Conservation (phyloP, 441 rosid genomes). For the Gossypium aridum region DNA sequence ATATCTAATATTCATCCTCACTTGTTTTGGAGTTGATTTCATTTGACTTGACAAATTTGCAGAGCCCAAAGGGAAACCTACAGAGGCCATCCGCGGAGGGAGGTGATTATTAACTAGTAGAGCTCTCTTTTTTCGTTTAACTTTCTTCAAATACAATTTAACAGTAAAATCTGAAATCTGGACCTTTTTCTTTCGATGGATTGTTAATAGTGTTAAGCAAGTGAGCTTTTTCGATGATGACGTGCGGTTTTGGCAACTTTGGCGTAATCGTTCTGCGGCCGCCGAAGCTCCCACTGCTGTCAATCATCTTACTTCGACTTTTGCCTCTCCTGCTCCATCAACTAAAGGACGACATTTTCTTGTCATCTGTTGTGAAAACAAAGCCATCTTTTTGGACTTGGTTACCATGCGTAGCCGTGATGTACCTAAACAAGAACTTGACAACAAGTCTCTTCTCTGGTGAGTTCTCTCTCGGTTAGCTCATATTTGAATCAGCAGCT, state of each 20-base stretch:
- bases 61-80: constrained; percentile 81
- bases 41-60: neutral
- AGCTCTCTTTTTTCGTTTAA: neutral
- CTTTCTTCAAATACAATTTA: neutral
- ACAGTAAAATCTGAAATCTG: neutral
- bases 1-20: neutral
- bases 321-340: constrained; percentile 78
- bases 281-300: constrained; percentile 92
- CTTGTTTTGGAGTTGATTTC: neutral
- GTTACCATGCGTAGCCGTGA: constrained; percentile 98
- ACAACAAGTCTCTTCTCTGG: constrained; percentile 93
- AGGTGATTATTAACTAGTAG: constrained; percentile 37
- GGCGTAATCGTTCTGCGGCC: constrained; percentile 87
- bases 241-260: constrained; percentile 92
- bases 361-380: constrained; percentile 93
- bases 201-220: constrained; percentile 78
- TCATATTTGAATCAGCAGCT: neutral
- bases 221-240: constrained; percentile 93
- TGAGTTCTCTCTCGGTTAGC: constrained; percentile 20
- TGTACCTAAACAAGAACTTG: constrained; percentile 95
- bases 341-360: constrained; percentile 96
- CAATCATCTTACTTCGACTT: constrained; percentile 71
- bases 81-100: constrained; percentile 95
- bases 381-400: constrained; percentile 91
- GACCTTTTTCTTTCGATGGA: neutral